phyloP scores from a whole-genome alignment of 75 land plant species.

The Selaginella tamariscina region DNA sequence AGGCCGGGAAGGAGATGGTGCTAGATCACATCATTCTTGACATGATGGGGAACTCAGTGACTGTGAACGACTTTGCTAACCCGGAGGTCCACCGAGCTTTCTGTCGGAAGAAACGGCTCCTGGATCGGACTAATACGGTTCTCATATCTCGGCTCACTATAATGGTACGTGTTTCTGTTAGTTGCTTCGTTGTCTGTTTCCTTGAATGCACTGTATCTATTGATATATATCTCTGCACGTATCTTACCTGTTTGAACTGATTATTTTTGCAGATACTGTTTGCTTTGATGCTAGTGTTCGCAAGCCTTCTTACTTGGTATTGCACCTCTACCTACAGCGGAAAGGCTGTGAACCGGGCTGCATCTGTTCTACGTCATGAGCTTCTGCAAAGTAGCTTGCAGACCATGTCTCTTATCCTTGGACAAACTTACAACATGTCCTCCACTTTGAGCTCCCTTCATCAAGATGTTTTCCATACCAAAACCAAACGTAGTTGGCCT shows the following conservation, averaged over 20 bases:
- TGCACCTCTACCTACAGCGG: conserved; percentile 3
- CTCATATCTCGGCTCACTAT: conserved; percentile 8
- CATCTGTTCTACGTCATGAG: background rate
- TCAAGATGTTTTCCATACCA: background rate
- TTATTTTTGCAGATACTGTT: conserved; percentile 2
- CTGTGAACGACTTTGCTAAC: conserved; percentile 1
- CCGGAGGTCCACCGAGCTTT: conserved; percentile 2
- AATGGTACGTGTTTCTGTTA: conserved; percentile 7
- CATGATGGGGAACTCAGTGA: conserved; percentile 12
- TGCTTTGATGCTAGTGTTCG: background rate
- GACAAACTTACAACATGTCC: conserved; percentile 12
- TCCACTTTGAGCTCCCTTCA: conserved; percentile 12
- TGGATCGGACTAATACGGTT: conserved; percentile 9
- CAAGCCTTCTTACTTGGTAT: conserved; percentile 1
- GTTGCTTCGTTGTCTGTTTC: background rate
- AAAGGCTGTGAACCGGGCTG: background rate
- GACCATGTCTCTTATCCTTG: background rate
- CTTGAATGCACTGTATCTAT: no score
- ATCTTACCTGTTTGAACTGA: background rate
- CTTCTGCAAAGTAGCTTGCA: conserved; percentile 7
- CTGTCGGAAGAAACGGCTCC: background rate
- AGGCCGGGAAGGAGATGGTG: conserved; percentile 8
- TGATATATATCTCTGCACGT: no score
- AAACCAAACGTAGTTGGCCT: background rate
- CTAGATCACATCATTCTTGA: conserved; percentile 4